Base-by-base conservation (phyloP, 768 basidiomycete genomes). In the Macrolepiota albuminosa region DNA sequence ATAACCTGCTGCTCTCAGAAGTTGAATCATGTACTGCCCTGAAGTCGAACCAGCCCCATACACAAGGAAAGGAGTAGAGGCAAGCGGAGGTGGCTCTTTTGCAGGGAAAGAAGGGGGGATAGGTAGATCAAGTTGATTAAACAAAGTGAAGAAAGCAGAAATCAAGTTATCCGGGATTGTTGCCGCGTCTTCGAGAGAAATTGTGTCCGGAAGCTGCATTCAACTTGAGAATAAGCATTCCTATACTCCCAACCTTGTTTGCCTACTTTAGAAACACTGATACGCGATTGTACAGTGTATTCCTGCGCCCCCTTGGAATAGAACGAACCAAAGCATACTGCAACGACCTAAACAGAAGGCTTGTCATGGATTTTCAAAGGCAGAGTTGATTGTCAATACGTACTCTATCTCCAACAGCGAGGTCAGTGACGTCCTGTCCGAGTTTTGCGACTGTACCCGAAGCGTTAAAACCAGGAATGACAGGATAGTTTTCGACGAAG, bases 131-230 rank as follows among this genome's bases (percentile, higher is more conserved):
- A 81, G 64, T 36, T 73, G 68, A 55, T 70, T 71, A 61, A 76
- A 75, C 33, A 79, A 61, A 1, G 76, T 72, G 61, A 69, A 72
- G 60, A 74, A 78, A 4, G 76, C 71, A 4, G 73, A 76, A 47
- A 78, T 64, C 51, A 77, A 75, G 59, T 78, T 76, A 62, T 79
- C 77, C 2, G 79, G 76, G 51, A 78, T 69, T 2, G 75, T 75
- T 1, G 68, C 75, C 0, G 77, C 78, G 21, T 65, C 71, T 11
- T 73, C 76, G 6, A 81, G 68, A 0, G 76, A 53, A 36, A 79
- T 54, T 21, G 54, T 69, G 50, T 73, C 73, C 8, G 81, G 80
- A 34, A 83, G 70, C 78, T 83, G 49, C n/a, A 4, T 21, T 16
- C 33, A 11, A 7, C 13, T n/a, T 54, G 14, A 54, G 26, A 49